Evolutionary conservation across 345 rosid species (phyloP), one percentile per base, ranked within the genome.

Genomic region (Abelmoschus esculentus): DNA sequence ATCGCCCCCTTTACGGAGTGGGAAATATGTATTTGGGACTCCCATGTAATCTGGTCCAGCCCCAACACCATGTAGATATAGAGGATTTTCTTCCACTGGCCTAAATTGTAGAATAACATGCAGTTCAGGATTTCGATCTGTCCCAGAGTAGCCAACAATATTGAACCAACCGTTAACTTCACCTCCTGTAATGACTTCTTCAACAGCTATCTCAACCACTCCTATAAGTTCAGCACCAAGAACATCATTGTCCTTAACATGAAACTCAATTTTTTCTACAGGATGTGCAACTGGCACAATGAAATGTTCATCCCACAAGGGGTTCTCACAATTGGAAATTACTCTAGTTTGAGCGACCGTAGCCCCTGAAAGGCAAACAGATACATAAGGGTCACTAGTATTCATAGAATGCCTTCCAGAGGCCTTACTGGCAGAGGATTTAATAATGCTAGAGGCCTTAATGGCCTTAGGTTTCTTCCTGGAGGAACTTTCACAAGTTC

Each of bases 341-440:
- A 89, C 86, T 68, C 89, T 79, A 14, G 89, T 85, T 67, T 82
- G 85, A 31, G 93, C 91, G 18, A 89, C 71, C 3, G 91, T 86
- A 19, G 93, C 90, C 72, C 90, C 89, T 9, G 84, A 84, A 2
- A 86, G 80, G 79, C 85, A 85, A 36, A 85, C 80, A 15, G 90
- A 83, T 7, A 85, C 91, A 7, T 89, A 89, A 46, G 90, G 90
- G 42, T 89, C 90, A 72, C 90, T 86, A 1, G 93, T 86, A 69
- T 80, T 85, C 60, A 78, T 64, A 1, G 83, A 74, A 32, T 79
- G 76, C 73, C 66, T 83, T 15, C 47, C 61, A 13, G 74, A 60
- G 31, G 67, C 28, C 68, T 60, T 71, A 47, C 42, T 6, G 53
- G n/a, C 53, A 49, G 2, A 49, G 18, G 17, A 12, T 17, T 14